A percentile compares a stretch with the other conserved stretches of the same genome.
Conservation (phyloP, 805 yeast species). For the Debaryomyces castellii region DNA sequence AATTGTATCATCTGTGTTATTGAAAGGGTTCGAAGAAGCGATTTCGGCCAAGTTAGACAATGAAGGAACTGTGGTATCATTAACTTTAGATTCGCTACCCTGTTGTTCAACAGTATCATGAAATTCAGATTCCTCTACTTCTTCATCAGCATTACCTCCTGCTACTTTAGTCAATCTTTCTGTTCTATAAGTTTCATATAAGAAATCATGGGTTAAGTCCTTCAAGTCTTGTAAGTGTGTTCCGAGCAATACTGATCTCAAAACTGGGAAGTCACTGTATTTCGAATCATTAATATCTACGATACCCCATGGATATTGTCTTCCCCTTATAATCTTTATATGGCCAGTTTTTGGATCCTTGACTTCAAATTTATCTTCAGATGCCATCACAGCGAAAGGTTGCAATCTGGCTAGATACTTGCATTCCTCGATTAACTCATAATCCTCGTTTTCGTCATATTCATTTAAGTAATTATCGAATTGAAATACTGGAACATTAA, state of each 20-base stretch:
- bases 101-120: slow-evolving; percentile 26
- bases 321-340: slow-evolving; percentile 45
- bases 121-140: slow-evolving; percentile 24
- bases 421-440: slow-evolving; percentile 71
- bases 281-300: slow-evolving; percentile 55
- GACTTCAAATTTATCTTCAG: slow-evolving; percentile 56
- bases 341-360: slow-evolving; percentile 45
- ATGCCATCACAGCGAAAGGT: slow-evolving; percentile 72
- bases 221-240: slow-evolving; percentile 81
- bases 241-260: slow-evolving; percentile 73
- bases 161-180: slow-evolving; percentile 66
- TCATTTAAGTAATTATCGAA: slow-evolving; percentile 53
- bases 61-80: slow-evolving; percentile 43
- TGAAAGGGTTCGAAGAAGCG: slow-evolving; percentile 19
- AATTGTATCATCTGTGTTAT: slow-evolving; percentile 14
- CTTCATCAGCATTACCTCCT: slow-evolving; percentile 29
- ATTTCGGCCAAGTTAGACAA: slow-evolving; percentile 62
- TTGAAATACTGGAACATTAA: slow-evolving; percentile 73
- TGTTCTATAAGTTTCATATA: slow-evolving; percentile 79
- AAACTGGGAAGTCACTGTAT: slow-evolving; percentile 52
- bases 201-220: slow-evolving; percentile 73
- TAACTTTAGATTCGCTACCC: not conserved
- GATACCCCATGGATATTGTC: slow-evolving; percentile 78
- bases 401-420: slow-evolving; percentile 59
- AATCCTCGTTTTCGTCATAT: slow-evolving; percentile 72